phyloP scores from a whole-genome alignment of 2,329 filamentous ascomycete genomes.

The Knufia fluminis region DNA sequence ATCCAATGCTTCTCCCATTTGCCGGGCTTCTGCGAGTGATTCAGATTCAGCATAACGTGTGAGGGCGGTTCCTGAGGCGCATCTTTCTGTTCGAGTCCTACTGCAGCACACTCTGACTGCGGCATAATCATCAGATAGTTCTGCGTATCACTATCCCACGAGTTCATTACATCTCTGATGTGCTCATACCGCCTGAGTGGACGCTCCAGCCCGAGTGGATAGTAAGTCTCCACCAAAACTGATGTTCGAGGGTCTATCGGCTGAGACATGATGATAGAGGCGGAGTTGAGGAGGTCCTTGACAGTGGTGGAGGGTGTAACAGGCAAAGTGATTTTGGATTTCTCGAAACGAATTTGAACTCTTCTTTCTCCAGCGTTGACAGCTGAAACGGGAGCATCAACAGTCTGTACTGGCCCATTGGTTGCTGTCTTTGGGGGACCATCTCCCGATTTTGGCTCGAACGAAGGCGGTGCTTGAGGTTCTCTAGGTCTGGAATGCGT shows the following conservation, averaged over 20 bases:
- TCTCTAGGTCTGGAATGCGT: background rate
- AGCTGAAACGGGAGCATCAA: conserved; percentile 70
- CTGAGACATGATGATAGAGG: conserved; percentile 54
- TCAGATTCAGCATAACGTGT: conserved; percentile 61
- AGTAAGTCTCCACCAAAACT: conserved; percentile 69
- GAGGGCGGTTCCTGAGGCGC: conserved; percentile 56
- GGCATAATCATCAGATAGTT: conserved; percentile 64
- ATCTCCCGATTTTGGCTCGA: conserved; percentile 2
- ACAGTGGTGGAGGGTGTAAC: conserved; percentile 66
- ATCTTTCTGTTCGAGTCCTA: conserved; percentile 50
- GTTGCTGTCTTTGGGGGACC: background rate
- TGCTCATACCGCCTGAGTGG: conserved; percentile 77
- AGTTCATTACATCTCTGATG: conserved; percentile 80
- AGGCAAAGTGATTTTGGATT: conserved; percentile 59
- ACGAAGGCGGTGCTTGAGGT: background rate
- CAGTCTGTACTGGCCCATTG: conserved; percentile 7
- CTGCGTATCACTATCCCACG: conserved; percentile 75
- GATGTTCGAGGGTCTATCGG: conserved; percentile 55
- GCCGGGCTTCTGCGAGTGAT: conserved; percentile 70
- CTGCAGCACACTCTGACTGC: conserved; percentile 31
- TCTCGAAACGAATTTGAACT: conserved; percentile 64
- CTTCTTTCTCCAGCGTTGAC: conserved; percentile 69
- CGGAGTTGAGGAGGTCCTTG: conserved; percentile 61
- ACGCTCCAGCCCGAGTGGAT: conserved; percentile 66
- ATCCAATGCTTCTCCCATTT: conserved; percentile 85